Evolutionary conservation across 1,284 basidiomycete species (phyloP), one percentile per base, ranked within the genome.

Genomic region (Rhodotorula mucilaginosa): DNA sequence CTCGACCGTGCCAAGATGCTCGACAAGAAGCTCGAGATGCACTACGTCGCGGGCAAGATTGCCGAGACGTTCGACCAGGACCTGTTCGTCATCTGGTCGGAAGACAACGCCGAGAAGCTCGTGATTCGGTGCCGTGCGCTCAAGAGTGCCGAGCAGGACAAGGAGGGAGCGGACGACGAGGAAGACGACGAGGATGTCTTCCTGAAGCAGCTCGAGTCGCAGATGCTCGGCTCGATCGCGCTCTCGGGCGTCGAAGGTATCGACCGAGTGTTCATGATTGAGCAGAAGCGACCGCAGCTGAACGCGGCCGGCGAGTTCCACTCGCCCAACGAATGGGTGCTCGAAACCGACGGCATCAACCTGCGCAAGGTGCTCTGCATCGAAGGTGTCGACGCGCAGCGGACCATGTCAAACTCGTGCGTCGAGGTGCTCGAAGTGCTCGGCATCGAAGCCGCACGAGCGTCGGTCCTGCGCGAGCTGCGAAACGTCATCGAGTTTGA

Each of bases 1-100:
- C 88, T 99, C 58, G 96, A 99, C 81, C 92, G 96, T 78, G 90
- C 92, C 5, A 94, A 97, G 84, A 97, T 99, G 90, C 90, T 99
- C 76, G 96, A 98, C 84, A 90, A 95, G 79, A 94, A 95, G 80
- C 85, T 97, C 77, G 92, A 90, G 21, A 99, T 99, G 93, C 87
- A 91, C 61, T 93, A 94, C 77, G 95, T 99, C 61, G 95, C 96
- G 12, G 89, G 91, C 75, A 90, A 91, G 67, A 97, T 99, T 74
- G 90, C 91, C 46, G 91, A 94, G 81, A 94, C 89, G 78, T 98
- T 99, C 84, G 93, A 96, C 80, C 90, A 92, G 21, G 97, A 99
- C 80, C 85, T 98, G 57, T 98, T 97, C 82, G 94, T 98, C 80
- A 97, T 98, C 79, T 97, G 93, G 89, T 96, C 92, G 75, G 96